These are phyloP conservation scores for Cadophora sp. DNA, from an alignment of 2,329 filamentous ascomycete genomes.

Conservation along the genomic window DNA sequence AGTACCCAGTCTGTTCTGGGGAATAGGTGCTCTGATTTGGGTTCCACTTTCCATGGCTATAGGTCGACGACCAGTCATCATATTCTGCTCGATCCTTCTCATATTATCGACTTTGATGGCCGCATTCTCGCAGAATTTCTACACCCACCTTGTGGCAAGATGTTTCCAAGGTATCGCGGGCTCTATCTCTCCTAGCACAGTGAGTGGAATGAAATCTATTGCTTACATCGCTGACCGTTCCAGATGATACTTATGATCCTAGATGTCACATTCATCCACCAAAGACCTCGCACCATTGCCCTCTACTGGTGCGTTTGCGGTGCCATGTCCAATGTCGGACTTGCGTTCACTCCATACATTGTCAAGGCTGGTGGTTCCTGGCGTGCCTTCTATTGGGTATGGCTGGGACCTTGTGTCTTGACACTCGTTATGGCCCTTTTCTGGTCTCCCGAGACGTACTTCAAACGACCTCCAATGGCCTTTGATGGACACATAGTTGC, in stretches of 20 bases:
- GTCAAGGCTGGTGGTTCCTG: conserved; percentile 41
- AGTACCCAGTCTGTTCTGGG: conserved; percentile 45
- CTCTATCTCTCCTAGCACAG: conserved; percentile 43
- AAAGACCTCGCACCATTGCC: conserved; percentile 46
- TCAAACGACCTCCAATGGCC: conserved; percentile 49
- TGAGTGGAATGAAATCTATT: conserved; percentile 28
- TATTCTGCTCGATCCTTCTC: conserved; percentile 42
- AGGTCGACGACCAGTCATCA: conserved; percentile 47
- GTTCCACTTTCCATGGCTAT: conserved; percentile 47
- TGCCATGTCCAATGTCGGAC: conserved; percentile 36
- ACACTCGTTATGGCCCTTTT: conserved; percentile 43
- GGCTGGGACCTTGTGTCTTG: conserved; percentile 39
- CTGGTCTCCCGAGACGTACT: conserved; percentile 49
- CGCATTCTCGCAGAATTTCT: conserved; percentile 39
- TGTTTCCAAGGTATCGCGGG: conserved; percentile 46
- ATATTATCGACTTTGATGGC: conserved; percentile 42
- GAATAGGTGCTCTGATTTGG: conserved; percentile 47
- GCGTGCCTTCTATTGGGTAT: conserved; percentile 45
- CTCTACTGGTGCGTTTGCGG: conserved; percentile 45
- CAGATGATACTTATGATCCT: conserved; percentile 47
- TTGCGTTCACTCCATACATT: conserved; percentile 42
- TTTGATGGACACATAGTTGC: conserved; percentile 50
- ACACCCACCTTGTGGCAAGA: conserved; percentile 41
- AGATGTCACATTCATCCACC: conserved; percentile 49
- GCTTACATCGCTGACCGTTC: background rate